Conservation (phyloP, 2,329 filamentous ascomycete genomes). For the Xylogone sp. region DNA sequence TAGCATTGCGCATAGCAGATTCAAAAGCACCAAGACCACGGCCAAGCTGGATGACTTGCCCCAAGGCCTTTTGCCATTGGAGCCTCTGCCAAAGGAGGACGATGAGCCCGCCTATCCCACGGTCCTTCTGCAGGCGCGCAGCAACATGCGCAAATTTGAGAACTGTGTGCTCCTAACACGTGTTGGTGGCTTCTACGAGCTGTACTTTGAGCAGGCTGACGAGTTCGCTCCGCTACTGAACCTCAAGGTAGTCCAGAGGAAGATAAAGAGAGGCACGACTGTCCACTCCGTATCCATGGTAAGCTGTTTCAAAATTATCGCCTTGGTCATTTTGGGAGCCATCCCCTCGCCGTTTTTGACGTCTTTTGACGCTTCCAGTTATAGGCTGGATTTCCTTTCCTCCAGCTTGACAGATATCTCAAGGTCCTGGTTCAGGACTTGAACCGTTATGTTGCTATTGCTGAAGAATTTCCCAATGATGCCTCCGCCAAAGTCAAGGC, state of each 20-base stretch:
- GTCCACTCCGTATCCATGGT: conserved; percentile 84
- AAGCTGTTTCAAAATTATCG: conserved; percentile 15
- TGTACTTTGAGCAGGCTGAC: conserved; percentile 95
- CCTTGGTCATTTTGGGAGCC: neutral
- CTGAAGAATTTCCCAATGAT: conserved; percentile 83
- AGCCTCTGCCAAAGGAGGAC: conserved; percentile 32
- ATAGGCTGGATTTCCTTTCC: conserved; percentile 87
- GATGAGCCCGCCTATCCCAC: conserved; percentile 66
- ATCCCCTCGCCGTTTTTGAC: too few relatives aligned
- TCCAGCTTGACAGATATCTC: conserved; percentile 87
- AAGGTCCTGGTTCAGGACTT: conserved; percentile 91
- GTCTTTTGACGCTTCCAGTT: neutral
- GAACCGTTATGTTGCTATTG: conserved; percentile 87
- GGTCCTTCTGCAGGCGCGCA: conserved; percentile 81
- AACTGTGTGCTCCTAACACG: conserved; percentile 90
- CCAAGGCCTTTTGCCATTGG: conserved; percentile 43
- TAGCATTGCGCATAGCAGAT: conserved; percentile 30
- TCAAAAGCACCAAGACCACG: conserved; percentile 52
- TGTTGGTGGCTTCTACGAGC: conserved; percentile 94
- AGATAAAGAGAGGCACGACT: conserved; percentile 48
- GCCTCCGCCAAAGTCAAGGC: conserved; percentile 66
- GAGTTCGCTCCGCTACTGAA: conserved; percentile 83
- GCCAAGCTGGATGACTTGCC: conserved; percentile 54
- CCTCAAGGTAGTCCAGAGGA: conserved; percentile 79
- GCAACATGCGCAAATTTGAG: conserved; percentile 85